A percentile compares a stretch with the other conserved stretches of the same genome.
These are phyloP conservation scores for Quercus rubra DNA, from an alignment of 306 rosid genomes.

Conservation along the genomic window DNA sequence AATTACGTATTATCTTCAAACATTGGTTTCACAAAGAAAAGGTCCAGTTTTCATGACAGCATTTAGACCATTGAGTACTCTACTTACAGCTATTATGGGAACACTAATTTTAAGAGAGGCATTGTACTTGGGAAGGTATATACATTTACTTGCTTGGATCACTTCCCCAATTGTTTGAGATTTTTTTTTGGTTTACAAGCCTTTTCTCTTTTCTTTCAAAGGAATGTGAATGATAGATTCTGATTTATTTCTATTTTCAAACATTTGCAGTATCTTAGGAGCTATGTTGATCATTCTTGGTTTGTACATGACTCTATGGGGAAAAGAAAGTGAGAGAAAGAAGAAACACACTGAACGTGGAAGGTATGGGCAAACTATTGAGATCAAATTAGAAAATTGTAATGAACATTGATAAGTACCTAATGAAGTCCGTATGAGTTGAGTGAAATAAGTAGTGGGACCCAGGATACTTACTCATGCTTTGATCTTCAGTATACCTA, in stretches of 20 bases:
- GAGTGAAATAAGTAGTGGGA: no score
- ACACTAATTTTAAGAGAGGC: constrained; percentile 12
- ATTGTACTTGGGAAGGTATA: constrained; percentile 25
- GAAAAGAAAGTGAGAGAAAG: constrained; percentile 11
- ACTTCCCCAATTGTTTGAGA: no score
- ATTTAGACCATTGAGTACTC: constrained; percentile 9
- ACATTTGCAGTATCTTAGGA: constrained; percentile 17
- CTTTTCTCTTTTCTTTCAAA: no score
- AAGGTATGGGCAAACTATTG: neutral
- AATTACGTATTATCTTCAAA: neutral
- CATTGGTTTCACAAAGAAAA: constrained; percentile 1
- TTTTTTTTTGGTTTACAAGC: no score
- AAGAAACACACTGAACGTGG: neutral
- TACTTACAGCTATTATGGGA: constrained; percentile 13
- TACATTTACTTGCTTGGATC: neutral
- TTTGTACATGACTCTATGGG: constrained; percentile 18
- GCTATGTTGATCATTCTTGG: constrained; percentile 17
- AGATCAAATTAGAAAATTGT: neutral
- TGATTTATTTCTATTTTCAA: neutral
- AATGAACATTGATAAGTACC: neutral
- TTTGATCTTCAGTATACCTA: no score
- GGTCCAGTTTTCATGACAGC: constrained; percentile 30
- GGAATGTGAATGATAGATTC: no score
- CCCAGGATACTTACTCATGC: no score
- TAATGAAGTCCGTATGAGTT: no score